Evolutionary conservation across 139 green algal species (phyloP).

Genomic region (Penium margaritaceum): DNA sequence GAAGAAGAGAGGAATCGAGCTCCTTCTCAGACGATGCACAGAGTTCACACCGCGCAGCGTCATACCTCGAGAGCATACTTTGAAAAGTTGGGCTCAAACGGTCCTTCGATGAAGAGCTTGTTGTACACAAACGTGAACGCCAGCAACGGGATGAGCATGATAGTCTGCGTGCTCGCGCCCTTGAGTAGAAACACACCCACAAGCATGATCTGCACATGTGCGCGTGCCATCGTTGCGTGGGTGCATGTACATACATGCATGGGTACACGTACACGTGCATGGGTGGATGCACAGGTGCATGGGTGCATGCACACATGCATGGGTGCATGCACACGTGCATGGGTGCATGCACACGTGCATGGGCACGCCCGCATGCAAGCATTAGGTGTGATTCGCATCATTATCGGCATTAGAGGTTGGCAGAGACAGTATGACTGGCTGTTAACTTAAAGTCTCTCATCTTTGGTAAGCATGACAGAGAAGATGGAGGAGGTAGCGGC

Average conservation of each 20-base stretch:
- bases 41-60: not conserved
- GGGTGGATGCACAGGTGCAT: too few species aligned
- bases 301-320: too few species aligned
- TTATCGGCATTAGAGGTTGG: too few species aligned
- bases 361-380: not conserved
- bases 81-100: conserved; percentile 14
- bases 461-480: not conserved
- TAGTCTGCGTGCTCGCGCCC: not conserved
- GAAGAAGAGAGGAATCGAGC: too few species aligned
- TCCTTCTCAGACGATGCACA: not conserved
- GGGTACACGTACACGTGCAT: too few species aligned
- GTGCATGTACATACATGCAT: too few species aligned
- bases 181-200: conserved; percentile 37
- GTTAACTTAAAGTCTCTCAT: too few species aligned
- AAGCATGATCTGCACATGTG: conserved; percentile 32
- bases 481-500: not conserved
- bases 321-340: too few species aligned
- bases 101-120: conserved; percentile 15
- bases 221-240: too few species aligned
- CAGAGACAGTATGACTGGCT: too few species aligned
- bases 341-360: not conserved
- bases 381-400: too few species aligned
- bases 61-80: conserved; percentile 18
- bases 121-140: conserved; percentile 29
- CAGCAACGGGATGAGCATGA: conserved; percentile 29